These are phyloP conservation scores for Vitis rupestris DNA, from an alignment of 164 flowering plant species.

Conservation along the genomic window DNA sequence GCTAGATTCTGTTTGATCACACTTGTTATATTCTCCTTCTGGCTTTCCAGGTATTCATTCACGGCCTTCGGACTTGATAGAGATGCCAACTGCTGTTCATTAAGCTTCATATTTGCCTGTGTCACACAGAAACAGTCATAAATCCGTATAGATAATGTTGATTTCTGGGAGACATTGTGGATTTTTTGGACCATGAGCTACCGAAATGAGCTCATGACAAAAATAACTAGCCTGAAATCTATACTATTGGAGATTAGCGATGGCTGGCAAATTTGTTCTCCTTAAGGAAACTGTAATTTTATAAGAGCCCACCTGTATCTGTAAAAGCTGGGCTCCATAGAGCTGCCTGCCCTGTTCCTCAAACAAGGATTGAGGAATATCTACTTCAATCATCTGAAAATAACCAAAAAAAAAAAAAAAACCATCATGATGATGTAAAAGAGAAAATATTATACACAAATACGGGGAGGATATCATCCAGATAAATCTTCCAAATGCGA, in stretches of 20 bases:
- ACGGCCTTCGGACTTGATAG: constrained; percentile 82
- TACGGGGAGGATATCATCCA: too few relatives aligned
- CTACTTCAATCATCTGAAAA: constrained; percentile 83
- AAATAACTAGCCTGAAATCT: too few relatives aligned
- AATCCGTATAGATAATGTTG: too few relatives aligned
- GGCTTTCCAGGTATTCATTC: constrained; percentile 60
- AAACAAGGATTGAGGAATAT: constrained; percentile 73
- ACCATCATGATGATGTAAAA: background rate
- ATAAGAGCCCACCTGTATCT: constrained; percentile 62
- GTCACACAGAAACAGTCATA: background rate
- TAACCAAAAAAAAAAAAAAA: background rate
- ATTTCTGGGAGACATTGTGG: too few relatives aligned
- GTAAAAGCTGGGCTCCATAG: constrained; percentile 81
- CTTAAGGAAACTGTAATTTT: too few relatives aligned
- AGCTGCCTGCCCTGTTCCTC: constrained; percentile 93
- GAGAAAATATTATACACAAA: background rate
- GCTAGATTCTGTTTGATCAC: constrained; percentile 79
- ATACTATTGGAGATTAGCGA: too few relatives aligned
- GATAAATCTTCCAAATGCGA: too few relatives aligned
- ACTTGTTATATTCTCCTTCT: constrained; percentile 58
- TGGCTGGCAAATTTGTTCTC: too few relatives aligned
- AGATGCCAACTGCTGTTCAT: constrained; percentile 70
- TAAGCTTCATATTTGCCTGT: constrained; percentile 75
- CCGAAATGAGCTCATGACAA: background rate
- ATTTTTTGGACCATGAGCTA: too few relatives aligned